Evolutionary conservation across 176 grass and related monocot species (phyloP), one percentile per base, ranked within the genome.

Genomic region (Raddia distichophylla): DNA sequence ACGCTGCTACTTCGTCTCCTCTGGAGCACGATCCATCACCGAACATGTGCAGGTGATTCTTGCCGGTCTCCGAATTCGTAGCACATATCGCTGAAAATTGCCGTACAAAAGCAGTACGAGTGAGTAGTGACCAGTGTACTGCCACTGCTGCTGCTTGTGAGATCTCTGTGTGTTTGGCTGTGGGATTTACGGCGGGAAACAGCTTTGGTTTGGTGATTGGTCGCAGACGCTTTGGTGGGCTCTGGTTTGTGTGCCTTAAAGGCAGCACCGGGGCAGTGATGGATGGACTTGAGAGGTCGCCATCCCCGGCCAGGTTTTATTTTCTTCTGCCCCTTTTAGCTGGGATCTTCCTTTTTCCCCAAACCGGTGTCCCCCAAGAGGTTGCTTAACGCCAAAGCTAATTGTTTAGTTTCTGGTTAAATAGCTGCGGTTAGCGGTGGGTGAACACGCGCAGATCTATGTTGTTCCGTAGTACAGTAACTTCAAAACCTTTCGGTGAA

Each of bases 351-450:
- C 5, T 48, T 52, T 72, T 83, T 83, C 5, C 48, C 8, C 48
- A 13, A 87, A 65, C 9, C 10, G 59, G 62, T 53, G 77, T 33
- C 43, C 27, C 20, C 54, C 65, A 3, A n/a, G 73, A 48, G 58
- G 27, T 88, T 83, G 60, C 67, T 83, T 83, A 88, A 78, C 67
- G 74, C 32, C 86, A 83, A 88, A 84, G 80, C 43, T 88, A 78
- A 55, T 83, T 60, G 74, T 67, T 88, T 79, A 78, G 10, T 50
- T 65, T 65, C 13, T 10, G 71, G 14, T 57, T 86, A 67, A 64
- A 37, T 48, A 58, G 5, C 22, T 11, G 0, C 33, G 18, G 34
- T 79, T 82, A 73, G 35, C 10, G 14, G n/a, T 8, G 33, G 13
- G 56, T 45, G 13, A 56, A 52, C 20, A 19, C 3, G 16, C 0